Evolutionary conservation across 768 basidiomycete species (phyloP).

Genomic region (Lenzites betulinus): DNA sequence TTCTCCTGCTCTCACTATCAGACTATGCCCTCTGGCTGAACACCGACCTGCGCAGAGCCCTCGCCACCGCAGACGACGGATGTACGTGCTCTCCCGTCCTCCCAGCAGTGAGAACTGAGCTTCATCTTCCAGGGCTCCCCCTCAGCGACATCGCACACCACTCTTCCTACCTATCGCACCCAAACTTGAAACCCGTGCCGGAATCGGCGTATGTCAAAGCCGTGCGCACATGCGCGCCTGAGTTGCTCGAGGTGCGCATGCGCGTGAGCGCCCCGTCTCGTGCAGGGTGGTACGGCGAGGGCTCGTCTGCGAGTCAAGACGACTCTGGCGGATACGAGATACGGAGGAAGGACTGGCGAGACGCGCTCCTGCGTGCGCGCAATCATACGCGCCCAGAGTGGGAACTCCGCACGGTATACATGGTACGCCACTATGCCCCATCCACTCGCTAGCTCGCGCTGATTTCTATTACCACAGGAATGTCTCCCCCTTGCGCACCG

Average conservation of each 20-base stretch:
- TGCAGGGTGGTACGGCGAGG: conserved; percentile 39
- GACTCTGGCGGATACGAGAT: conserved; percentile 65
- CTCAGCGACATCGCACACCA: conserved; percentile 52
- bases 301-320: conserved; percentile 26
- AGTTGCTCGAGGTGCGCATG: conserved; percentile 62
- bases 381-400: conserved; percentile 49
- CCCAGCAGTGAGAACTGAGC: conserved; percentile 15
- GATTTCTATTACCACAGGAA: conserved; percentile 50
- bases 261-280: conserved; percentile 47
- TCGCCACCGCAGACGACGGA: conserved; percentile 48
- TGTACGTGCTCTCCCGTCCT: conserved; percentile 45
- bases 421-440: conserved; percentile 47
- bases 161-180: conserved; percentile 34
- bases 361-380: conserved; percentile 25
- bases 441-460: not conserved
- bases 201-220: conserved; percentile 60
- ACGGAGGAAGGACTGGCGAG: conserved; percentile 51
- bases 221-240: conserved; percentile 50
- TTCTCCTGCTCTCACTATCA: conserved; percentile 65
- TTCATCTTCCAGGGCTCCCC: conserved; percentile 51
- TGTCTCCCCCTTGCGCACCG: conserved; percentile 61
- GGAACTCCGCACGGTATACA: conserved; percentile 65
- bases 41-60: conserved; percentile 44
- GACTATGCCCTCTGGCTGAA: conserved; percentile 71
- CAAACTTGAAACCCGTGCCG: conserved; percentile 30